A percentile compares a stretch with the other conserved stretches of the same genome.
Conservation (phyloP, 345 rosid species). For the Cochlearia excelsa region DNA sequence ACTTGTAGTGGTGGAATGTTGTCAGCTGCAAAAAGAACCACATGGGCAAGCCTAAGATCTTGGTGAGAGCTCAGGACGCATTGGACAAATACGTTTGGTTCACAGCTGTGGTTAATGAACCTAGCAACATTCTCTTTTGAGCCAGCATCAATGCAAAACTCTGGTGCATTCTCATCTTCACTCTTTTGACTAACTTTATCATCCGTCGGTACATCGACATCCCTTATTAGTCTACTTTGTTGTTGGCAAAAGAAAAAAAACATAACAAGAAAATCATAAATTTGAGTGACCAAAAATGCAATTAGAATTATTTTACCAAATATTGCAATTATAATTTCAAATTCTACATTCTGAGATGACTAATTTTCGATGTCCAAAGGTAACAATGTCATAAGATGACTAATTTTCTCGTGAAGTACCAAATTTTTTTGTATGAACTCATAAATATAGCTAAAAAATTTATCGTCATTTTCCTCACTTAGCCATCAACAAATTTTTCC, state of each 20-base stretch:
- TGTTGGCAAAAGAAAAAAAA: constrained; percentile 26
- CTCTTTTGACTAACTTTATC: constrained; percentile 28
- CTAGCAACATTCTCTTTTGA: constrained; percentile 78
- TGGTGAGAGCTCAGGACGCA: constrained; percentile 81
- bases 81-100: constrained; percentile 91
- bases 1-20: constrained; percentile 96
- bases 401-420: too few relatives aligned
- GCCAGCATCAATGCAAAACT: constrained; percentile 91
- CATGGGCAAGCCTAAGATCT: constrained; percentile 74
- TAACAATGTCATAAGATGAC: too few relatives aligned
- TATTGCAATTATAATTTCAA: too few relatives aligned
- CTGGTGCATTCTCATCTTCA: constrained; percentile 71
- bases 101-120: constrained; percentile 92
- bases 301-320: too few relatives aligned
- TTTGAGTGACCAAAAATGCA: too few relatives aligned
- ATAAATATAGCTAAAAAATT: too few relatives aligned
- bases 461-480: too few relatives aligned
- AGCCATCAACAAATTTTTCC: too few relatives aligned
- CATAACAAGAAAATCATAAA: neutral
- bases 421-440: too few relatives aligned
- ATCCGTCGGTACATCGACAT: constrained; percentile 41
- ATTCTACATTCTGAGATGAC: too few relatives aligned
- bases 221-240: constrained; percentile 67
- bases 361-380: too few relatives aligned
- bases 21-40: constrained; percentile 90